Evolutionary conservation across 1,284 basidiomycete genomes (phyloP), one percentile per base, ranked within the genome.

Genomic region (Coniferiporia sulphurascens): DNA sequence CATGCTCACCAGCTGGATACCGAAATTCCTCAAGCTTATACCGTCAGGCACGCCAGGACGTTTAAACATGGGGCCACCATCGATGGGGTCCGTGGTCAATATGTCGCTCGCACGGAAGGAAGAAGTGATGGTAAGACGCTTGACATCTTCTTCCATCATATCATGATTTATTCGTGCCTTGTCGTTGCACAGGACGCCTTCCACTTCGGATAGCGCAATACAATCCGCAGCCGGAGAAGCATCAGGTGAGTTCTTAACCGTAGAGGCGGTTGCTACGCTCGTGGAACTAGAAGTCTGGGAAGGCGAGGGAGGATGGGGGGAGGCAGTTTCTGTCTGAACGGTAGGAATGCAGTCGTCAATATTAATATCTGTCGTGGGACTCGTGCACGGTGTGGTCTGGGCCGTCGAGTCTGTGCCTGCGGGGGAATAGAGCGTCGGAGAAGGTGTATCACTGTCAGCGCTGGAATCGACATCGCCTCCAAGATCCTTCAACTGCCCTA

Each of bases 11-110:
- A 88, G 81, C 70, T 91, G 90, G 64, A 90, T 89, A 49, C 89
- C 89, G 72, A 92, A 91, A 74, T 92, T 91, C 65, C 89, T 75
- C 65, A 89, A 73, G 63, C 84, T 87, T 60, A 90, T 89, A 13
- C 89, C 87, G 63, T 87, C 83, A 4, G 90, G 87, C 55, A 90
- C 84, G 55, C 77, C 77, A 13, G 81, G 78, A 34, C 85, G 82
- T 45, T 85, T 77, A 64, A 91, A 89, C 63, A 65, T 84, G 76
- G 55, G 57, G 50, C 66, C 65, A 78, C 81, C 83, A 56, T 76
- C 76, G 10, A 72, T 73, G 27, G 63, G 56, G 38, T 68, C 68
- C 22, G 67, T 65, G 48, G 72, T 72, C 49, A 75, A 62, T 50
- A 79, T 70, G 52, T 78, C 74, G 51, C 70, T 65, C 19, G 72